phyloP scores from a whole-genome alignment of 2,329 filamentous ascomycete species.

The Exophiala aquamarina region DNA sequence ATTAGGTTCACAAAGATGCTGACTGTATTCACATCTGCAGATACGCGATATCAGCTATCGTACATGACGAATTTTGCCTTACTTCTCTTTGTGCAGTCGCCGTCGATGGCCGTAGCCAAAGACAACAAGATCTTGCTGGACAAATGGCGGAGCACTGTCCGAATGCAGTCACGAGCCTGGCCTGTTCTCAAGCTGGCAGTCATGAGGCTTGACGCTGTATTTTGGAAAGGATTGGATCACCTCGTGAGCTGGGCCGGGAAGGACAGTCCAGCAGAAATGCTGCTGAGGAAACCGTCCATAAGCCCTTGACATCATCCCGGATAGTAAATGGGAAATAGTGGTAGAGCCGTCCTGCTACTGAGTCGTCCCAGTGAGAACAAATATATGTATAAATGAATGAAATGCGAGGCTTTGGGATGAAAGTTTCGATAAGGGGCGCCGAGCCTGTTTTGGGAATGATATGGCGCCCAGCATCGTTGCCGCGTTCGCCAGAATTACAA shows the following conservation, averaged over 20 bases:
- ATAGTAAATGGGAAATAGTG: too few species aligned
- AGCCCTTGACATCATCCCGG: too few species aligned
- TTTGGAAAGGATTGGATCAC: conserved; percentile 11
- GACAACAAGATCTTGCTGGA: conserved; percentile 12
- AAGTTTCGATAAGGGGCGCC: too few species aligned
- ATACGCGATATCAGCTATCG: conserved; percentile 13
- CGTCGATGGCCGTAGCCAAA: conserved; percentile 6
- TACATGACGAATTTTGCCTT: conserved; percentile 15
- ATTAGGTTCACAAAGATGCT: conserved; percentile 5
- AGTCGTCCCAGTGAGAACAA: too few species aligned
- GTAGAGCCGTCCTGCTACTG: too few species aligned
- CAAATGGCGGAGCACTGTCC: conserved; percentile 12
- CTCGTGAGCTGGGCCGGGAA: conserved; percentile 11
- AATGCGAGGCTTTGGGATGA: too few species aligned
- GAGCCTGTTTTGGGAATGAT: too few species aligned
- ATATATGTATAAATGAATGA: too few species aligned
- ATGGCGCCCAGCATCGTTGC: too few species aligned
- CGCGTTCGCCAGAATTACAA: too few species aligned
- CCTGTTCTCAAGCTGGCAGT: conserved; percentile 13
- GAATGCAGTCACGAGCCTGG: conserved; percentile 15
- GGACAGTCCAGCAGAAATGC: conserved; percentile 9
- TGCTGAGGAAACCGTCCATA: conserved; percentile 30
- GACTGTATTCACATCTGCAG: conserved; percentile 4
- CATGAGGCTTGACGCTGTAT: conserved; percentile 12
- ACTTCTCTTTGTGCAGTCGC: conserved; percentile 15